Evolutionary conservation across 73 alveolate genomes (phyloP), one percentile per base, ranked within the genome.

Genomic region (Durusdinium trenchii): DNA sequence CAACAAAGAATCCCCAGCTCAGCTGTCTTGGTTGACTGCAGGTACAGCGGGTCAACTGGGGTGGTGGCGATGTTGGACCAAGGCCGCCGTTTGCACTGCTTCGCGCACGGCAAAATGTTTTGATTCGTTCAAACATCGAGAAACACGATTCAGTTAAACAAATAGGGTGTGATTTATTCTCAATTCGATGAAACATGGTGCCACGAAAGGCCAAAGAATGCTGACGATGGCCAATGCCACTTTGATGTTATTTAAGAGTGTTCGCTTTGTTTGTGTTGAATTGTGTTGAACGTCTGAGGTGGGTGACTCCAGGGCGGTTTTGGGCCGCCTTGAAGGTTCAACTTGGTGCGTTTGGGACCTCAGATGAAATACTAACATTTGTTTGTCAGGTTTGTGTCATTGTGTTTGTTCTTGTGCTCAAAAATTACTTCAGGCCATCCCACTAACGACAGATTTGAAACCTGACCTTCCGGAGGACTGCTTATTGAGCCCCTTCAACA

Each of bases 21-120:
- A n/a, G n/a, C n/a, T n/a, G n/a, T n/a, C n/a, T n/a, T n/a, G n/a
- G 73, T 60, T 60, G 73, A 23, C n/a, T 32, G 30, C 64, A 90
- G 97, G 97, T 90, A 90, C 97, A 90, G 97, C 40, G 97, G 97
- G 3, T 90, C 97, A 73, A 90, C 97, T 40, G 97, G 97, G 52
- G 97, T 90, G 54, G 97, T 90, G 73, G 97, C 48, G 76, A 51
- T 90, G 62, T 18, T 90, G 73, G 97, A 90, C 51, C 57, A 26
- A 90, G 97, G 97, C 97, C 36, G 5, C 50, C 50, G 48, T 16
- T 26, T 69, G 28, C 42, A 62, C 50, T 26, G n/a, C 38, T 1
- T 32, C 12, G 38, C 69, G 23, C 69, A 16, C 69, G 12, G 69
- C 23, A 12, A 57, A 23, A 57, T 57, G 32, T 16, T n/a, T 60